These are phyloP conservation scores for Colletotrichum phormii DNA, from an alignment of 2,329 filamentous ascomycete species.

Conservation along the genomic window DNA sequence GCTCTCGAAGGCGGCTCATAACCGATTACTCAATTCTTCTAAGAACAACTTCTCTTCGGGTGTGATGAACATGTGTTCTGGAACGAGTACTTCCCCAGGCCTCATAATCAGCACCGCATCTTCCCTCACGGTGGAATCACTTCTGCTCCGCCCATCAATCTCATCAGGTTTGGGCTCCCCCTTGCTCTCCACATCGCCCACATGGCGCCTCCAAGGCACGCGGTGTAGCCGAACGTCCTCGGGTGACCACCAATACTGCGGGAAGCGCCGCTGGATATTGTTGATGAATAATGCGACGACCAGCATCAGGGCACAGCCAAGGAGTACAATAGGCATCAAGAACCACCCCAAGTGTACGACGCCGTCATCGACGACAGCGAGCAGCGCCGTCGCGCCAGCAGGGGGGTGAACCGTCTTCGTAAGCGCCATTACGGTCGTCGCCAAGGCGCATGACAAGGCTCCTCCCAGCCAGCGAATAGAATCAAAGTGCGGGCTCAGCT, in stretches of 20 bases:
- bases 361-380: slow-evolving; percentile 71
- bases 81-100: slow-evolving; percentile 48
- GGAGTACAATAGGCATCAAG: slow-evolving; percentile 70
- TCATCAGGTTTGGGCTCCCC: neutral
- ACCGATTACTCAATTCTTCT: slow-evolving; percentile 49
- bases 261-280: slow-evolving; percentile 75
- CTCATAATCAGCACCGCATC: slow-evolving; percentile 49
- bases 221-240: slow-evolving; percentile 39
- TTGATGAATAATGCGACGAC: slow-evolving; percentile 73
- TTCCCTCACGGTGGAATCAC: slow-evolving; percentile 26
- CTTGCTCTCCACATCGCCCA: slow-evolving; percentile 13
- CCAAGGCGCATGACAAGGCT: slow-evolving; percentile 71
- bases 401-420: slow-evolving; percentile 81
- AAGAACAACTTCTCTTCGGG: slow-evolving; percentile 51
- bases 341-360: slow-evolving; percentile 74
- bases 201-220: slow-evolving; percentile 16
- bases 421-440: slow-evolving; percentile 74
- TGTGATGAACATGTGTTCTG: slow-evolving; percentile 49
- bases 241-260: slow-evolving; percentile 77
- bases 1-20: slow-evolving; percentile 38
- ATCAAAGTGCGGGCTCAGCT: slow-evolving; percentile 57
- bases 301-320: slow-evolving; percentile 72
- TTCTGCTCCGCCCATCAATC: slow-evolving; percentile 10
- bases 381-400: slow-evolving; percentile 78
- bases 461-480: slow-evolving; percentile 73